Conservation (phyloP, 2,329 filamentous ascomycete species). For the Aaosphaeria pasadenensis region DNA sequence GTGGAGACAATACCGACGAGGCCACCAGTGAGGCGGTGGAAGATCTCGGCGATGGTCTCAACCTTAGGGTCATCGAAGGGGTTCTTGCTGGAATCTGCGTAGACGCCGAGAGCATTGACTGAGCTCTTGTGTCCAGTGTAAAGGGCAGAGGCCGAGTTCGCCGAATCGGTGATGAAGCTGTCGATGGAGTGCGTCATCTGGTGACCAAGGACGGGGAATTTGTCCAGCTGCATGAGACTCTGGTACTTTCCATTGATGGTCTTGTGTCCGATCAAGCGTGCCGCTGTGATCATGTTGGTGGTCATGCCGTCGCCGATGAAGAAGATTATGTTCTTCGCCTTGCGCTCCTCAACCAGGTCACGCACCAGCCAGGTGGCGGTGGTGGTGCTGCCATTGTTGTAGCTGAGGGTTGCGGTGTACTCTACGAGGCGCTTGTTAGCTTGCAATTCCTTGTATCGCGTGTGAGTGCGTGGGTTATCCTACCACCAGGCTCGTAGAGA, state of each 20-base stretch:
- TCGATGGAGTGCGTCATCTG: conserved; percentile 88
- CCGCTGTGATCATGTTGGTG: conserved; percentile 77
- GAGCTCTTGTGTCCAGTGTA: conserved; percentile 83
- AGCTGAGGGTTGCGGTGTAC: conserved; percentile 72
- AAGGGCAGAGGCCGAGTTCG: conserved; percentile 78
- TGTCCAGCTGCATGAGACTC: conserved; percentile 70
- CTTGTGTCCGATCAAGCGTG: conserved; percentile 77
- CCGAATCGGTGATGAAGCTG: conserved; percentile 81
- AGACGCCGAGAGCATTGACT: conserved; percentile 79
- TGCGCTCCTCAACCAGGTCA: conserved; percentile 65
- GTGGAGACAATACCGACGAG: conserved; percentile 67
- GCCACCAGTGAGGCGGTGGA: conserved; percentile 65
- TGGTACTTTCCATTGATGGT: conserved; percentile 83
- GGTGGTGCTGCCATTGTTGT: conserved; percentile 71
- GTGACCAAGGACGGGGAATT: conserved; percentile 82
- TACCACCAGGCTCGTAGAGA: conserved; percentile 68
- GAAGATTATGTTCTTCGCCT: conserved; percentile 80
- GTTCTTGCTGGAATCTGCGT: conserved; percentile 71
- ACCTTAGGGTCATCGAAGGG: conserved; percentile 82
- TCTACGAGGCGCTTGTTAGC: conserved; percentile 34
- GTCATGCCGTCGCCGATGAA: conserved; percentile 74
- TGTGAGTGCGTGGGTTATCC: neutral
- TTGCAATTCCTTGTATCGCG: neutral
- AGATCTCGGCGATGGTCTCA: conserved; percentile 77
- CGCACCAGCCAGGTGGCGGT: conserved; percentile 75